These are phyloP conservation scores for Calophaca sinica DNA, from an alignment of 306 rosid species.

Conservation along the genomic window DNA sequence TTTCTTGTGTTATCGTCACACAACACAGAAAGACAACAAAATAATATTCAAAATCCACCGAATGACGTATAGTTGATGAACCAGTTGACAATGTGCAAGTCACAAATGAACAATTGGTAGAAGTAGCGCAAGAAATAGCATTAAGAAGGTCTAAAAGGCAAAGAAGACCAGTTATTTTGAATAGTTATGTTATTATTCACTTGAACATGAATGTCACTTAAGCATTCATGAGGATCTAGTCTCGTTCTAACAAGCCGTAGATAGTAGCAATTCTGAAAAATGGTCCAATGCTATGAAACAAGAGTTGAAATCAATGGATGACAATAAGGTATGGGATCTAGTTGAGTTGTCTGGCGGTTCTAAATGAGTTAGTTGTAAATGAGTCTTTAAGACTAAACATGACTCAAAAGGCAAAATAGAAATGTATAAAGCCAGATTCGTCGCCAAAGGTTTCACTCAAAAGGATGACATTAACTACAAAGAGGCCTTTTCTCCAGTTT, in stretches of 20 bases:
- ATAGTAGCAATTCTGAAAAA: not conserved
- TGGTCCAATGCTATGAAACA: not conserved
- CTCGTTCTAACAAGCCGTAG: not conserved
- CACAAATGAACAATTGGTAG: not conserved
- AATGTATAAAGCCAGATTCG: not conserved
- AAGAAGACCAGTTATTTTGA: not conserved
- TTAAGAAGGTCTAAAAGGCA: not conserved
- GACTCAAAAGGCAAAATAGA: not conserved
- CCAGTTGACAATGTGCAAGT: not conserved
- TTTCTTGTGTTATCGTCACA: not conserved
- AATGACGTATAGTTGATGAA: not conserved
- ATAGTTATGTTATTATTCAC: not conserved
- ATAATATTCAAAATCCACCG: not conserved
- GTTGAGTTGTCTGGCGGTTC: not conserved
- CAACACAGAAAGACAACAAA: not conserved
- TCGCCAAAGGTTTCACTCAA: not conserved
- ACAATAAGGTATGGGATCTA: not conserved
- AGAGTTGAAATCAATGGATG: not conserved
- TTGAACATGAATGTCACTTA: not conserved
- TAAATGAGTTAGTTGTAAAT: not conserved
- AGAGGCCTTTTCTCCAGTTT: not conserved
- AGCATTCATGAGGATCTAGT: not conserved
- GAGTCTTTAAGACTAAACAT: constrained; percentile 13
- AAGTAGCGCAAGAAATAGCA: not conserved
- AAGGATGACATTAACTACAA: not conserved